Evolutionary conservation across 768 basidiomycete species (phyloP), one percentile per base, ranked within the genome.

Genomic region (Brasilioporus rufonigricans): DNA sequence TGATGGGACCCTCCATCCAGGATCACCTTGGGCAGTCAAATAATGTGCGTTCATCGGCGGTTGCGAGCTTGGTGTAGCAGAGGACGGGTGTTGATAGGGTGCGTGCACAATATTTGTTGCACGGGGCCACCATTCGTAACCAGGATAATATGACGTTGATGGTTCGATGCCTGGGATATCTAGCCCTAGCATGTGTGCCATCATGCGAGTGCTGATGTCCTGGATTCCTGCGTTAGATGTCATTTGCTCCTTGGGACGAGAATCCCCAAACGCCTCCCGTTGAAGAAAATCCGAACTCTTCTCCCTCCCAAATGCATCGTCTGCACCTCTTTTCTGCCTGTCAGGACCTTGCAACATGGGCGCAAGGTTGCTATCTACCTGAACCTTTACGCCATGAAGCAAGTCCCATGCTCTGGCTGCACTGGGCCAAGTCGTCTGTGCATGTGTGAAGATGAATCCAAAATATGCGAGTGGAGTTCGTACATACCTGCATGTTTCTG

Each of bases 161-260:
- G 71, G 68, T 18, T 75, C 70, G 31, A 85, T 75, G 27, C 83
- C 84, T 43, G 83, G 83, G 55, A 86, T 76, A 65, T 86, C 83
- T 23, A 86, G 68, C 16, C 84, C 85, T 23, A 87, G 70, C 84
- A 87, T 87, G 61, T 86, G 83, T 14, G 85, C 85, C 84, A 87
- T 86, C 53, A 87, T 77, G 44, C 83, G 78, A 32, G 80, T 81
- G 57, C 80, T 80, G 52, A 86, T 72, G 57, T 85, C 85, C 62
- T 86, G 85, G 27, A 84, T 80, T 35, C 83, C 84, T 23, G 60
- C 44, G 23, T 50, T 53, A 31, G 57, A 50, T 44, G 61, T 62
- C 61, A 59, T 61, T 44, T 50, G 66, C 52, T 61, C 68, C 45
- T 58, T 67, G 50, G 62, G 59, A 45, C 47, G 59, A 46, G 57